Evolutionary conservation across 371 early-diverging fungal species (phyloP).

Genomic region (Polyrhizophydium stewartii): DNA sequence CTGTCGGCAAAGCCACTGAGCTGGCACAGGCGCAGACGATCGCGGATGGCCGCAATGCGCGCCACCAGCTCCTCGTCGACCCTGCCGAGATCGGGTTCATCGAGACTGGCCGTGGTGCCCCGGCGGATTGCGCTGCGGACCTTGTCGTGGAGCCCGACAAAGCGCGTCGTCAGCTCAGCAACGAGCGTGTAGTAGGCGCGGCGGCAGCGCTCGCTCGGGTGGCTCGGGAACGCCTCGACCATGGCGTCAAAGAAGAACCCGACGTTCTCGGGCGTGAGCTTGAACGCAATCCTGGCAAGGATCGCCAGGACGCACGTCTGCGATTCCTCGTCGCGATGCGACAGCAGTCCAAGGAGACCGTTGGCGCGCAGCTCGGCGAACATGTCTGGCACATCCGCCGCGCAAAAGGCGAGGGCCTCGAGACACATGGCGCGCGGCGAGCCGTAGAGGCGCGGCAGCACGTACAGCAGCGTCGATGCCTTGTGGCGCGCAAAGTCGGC

Average conservation of each 20-base stretch:
- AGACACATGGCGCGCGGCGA: constrained; percentile 33
- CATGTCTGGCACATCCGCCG: constrained; percentile 41
- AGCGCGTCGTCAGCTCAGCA: not conserved
- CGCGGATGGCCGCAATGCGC: not conserved
- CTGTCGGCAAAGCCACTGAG: not conserved
- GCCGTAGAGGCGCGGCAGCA: constrained; percentile 2
- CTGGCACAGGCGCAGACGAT: not conserved
- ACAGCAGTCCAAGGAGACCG: constrained; percentile 41
- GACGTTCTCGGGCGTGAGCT: constrained; percentile 36
- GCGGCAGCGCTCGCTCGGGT: constrained; percentile 31
- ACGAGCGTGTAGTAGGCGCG: constrained; percentile 39
- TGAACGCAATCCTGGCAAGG: constrained; percentile 41
- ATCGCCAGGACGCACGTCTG: constrained; percentile 53
- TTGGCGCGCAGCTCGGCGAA: constrained; percentile 46
- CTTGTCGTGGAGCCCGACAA: too few relatives aligned
- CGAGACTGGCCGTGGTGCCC: too few relatives aligned
- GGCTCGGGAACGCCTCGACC: constrained; percentile 18
- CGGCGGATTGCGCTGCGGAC: too few relatives aligned
- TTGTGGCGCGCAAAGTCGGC: constrained; percentile 16
- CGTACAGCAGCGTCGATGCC: not conserved
- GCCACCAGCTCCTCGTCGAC: too few relatives aligned
- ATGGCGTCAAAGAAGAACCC: constrained; percentile 32
- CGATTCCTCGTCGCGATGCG: constrained; percentile 48
- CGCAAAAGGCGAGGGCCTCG: constrained; percentile 50
- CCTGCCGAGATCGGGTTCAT: too few relatives aligned